Evolutionary conservation across 2,329 filamentous ascomycete genomes (phyloP).

Genomic region (Ambrosiella xylebori): DNA sequence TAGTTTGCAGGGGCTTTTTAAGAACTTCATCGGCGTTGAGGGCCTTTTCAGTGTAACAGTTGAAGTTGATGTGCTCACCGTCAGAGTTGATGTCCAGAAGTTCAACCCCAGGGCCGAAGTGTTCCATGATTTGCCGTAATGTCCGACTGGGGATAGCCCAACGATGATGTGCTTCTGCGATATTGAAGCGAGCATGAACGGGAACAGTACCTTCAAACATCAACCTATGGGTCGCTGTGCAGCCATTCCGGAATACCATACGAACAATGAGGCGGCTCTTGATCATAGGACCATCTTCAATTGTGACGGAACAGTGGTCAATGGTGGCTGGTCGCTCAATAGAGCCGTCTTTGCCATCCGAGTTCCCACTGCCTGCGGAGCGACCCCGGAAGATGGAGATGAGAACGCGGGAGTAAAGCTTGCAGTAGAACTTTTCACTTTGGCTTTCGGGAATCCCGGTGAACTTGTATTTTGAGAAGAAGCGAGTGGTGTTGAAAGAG

Average conservation of each 20-base stretch:
- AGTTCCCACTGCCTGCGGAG: conserved; percentile 36
- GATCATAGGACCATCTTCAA: conserved; percentile 53
- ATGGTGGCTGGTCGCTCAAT: conserved; percentile 45
- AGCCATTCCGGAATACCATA: conserved; percentile 56
- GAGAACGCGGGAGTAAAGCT: conserved; percentile 39
- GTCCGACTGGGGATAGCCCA: conserved; percentile 59
- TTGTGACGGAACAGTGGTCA: conserved; percentile 55
- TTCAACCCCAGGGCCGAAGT: conserved; percentile 65
- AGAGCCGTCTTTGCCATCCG: conserved; percentile 36
- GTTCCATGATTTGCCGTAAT: conserved; percentile 59
- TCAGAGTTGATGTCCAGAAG: conserved; percentile 64
- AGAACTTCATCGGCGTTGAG: conserved; percentile 52
- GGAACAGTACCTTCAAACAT: conserved; percentile 60
- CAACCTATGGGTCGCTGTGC: conserved; percentile 61
- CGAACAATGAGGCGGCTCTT: conserved; percentile 60
- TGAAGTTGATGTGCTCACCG: conserved; percentile 57
- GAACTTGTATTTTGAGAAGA: conserved; percentile 59
- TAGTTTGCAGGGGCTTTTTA: conserved; percentile 66
- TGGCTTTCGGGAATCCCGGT: conserved; percentile 35
- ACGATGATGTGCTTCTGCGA: conserved; percentile 44
- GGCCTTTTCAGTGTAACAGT: conserved; percentile 67
- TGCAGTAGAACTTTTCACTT: conserved; percentile 47
- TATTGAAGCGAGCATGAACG: conserved; percentile 60
- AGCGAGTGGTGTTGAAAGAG: conserved; percentile 45
- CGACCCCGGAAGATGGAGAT: conserved; percentile 60